Evolutionary conservation across 306 rosid genomes (phyloP).

Genomic region (Parietaria judaica): DNA sequence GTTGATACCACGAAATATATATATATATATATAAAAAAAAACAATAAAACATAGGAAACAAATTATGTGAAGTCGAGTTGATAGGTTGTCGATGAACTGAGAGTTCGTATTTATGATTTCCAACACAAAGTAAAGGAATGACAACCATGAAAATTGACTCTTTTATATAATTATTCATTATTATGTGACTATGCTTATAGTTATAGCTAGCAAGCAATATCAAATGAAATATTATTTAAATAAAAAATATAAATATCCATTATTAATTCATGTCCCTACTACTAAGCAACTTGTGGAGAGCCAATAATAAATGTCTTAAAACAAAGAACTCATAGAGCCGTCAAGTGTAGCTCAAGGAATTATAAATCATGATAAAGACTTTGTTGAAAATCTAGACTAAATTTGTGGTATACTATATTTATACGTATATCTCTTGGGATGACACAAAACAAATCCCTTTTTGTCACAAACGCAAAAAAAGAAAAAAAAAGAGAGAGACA

Average conservation of each 20-base stretch:
- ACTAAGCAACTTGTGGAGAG: neutral
- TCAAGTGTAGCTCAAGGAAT: neutral
- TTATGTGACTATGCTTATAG: neutral
- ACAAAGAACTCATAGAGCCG: neutral
- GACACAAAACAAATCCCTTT: no score
- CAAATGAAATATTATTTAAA: neutral
- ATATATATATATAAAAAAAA: no score
- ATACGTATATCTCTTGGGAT: neutral
- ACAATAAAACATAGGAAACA: no score
- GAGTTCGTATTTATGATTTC: neutral
- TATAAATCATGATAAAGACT: neutral
- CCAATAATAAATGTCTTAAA: neutral
- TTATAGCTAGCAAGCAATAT: neutral
- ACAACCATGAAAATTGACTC: slow-evolving; percentile 1
- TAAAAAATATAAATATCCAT: neutral
- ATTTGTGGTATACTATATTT: neutral
- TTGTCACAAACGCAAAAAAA: no score
- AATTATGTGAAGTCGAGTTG: no score
- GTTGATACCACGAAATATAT: no score
- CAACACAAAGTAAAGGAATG: neutral
- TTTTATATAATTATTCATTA: neutral
- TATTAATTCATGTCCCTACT: neutral
- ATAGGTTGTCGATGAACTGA: neutral
- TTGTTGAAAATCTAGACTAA: neutral
- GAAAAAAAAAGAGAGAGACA: no score